Percentiles rank a stretch among this genome's conserved stretches.
phyloP scores from a whole-genome alignment of 208 protist genomes.

The Leishmania aethiopica region DNA sequence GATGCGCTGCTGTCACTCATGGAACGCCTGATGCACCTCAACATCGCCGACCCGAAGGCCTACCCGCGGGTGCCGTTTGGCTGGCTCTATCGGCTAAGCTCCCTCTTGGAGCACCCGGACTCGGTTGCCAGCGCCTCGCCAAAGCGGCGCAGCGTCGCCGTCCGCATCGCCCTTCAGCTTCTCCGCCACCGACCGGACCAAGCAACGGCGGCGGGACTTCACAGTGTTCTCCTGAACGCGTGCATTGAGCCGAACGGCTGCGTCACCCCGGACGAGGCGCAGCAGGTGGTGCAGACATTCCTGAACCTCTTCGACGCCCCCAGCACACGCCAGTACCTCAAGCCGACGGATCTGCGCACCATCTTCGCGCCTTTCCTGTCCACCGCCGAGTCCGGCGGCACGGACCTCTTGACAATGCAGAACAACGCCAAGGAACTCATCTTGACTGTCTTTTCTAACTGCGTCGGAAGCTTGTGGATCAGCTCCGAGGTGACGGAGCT shows the following conservation, averaged over 20 bases:
- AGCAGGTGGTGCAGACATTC: conserved; percentile 58
- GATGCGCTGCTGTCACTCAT: conserved; percentile 65
- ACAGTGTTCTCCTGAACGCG: conserved; percentile 65
- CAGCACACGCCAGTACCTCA: conserved; percentile 72
- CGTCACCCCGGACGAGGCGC: conserved; percentile 57
- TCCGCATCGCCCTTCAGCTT: conserved; percentile 64
- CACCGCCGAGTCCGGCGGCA: conserved; percentile 21
- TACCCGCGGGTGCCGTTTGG: conserved; percentile 75
- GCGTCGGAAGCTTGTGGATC: conserved; percentile 79
- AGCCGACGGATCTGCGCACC: conserved; percentile 65
- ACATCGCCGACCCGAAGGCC: conserved; percentile 41
- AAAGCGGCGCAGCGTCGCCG: conserved; percentile 58
- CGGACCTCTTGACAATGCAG: conserved; percentile 49
- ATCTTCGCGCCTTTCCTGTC: conserved; percentile 81
- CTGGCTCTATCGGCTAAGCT: conserved; percentile 80
- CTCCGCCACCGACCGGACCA: conserved; percentile 35
- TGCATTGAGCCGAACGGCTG: conserved; percentile 66
- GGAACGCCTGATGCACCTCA: conserved; percentile 56
- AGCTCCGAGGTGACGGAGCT: conserved; percentile 75
- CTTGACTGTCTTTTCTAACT: conserved; percentile 68
- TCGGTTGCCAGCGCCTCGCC: conserved; percentile 46
- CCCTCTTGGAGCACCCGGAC: conserved; percentile 57
- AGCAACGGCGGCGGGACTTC: conserved; percentile 54
- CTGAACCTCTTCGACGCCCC: conserved; percentile 73
- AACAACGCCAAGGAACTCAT: conserved; percentile 85